A percentile compares a stretch with the other conserved stretches of the same genome.
phyloP scores from a whole-genome alignment of 1,284 basidiomycete genomes.

The Phlebopus sp. region DNA sequence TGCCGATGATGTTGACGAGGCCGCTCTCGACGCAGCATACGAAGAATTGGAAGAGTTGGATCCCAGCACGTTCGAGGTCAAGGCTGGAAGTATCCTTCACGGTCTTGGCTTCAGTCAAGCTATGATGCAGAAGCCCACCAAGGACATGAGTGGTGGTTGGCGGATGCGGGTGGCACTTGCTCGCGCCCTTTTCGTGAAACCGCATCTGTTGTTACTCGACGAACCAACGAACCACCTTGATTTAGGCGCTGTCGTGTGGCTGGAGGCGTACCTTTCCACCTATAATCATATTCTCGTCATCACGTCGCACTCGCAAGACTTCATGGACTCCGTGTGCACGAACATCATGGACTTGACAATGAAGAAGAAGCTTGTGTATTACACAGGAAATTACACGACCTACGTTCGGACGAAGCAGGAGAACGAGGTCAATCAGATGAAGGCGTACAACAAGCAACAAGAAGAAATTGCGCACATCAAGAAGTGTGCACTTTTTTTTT shows the following conservation, averaged over 20 bases:
- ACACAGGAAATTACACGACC: constrained; percentile 95
- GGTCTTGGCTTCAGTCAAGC: constrained; percentile 90
- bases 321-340: constrained; percentile 97
- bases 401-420: constrained; percentile 95
- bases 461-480: constrained; percentile 98
- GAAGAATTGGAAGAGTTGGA: constrained; percentile 98
- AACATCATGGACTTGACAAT: constrained; percentile 96
- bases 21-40: constrained; percentile 82
- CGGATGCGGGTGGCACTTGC: constrained; percentile 98
- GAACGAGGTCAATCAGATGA: constrained; percentile 99
- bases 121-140: constrained; percentile 97
- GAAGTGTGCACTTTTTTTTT: constrained; percentile 52
- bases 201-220: constrained; percentile 90
- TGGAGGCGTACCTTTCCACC: constrained; percentile 95
- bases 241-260: constrained; percentile 97
- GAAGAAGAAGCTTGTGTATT: constrained; percentile 88
- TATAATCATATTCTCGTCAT: constrained; percentile 98
- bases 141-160: constrained; percentile 99
- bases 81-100: constrained; percentile 93
- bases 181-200: constrained; percentile 94
- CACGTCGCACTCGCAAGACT: constrained; percentile 96
- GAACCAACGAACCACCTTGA: constrained; percentile 91
- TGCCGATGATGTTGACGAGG: constrained; percentile 87
- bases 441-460: constrained; percentile 98
- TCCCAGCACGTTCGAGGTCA: constrained; percentile 92